Evolutionary conservation across 805 yeast species (phyloP), one percentile per base, ranked within the genome.

Genomic region (Sugiyamaella mastotermitis): DNA sequence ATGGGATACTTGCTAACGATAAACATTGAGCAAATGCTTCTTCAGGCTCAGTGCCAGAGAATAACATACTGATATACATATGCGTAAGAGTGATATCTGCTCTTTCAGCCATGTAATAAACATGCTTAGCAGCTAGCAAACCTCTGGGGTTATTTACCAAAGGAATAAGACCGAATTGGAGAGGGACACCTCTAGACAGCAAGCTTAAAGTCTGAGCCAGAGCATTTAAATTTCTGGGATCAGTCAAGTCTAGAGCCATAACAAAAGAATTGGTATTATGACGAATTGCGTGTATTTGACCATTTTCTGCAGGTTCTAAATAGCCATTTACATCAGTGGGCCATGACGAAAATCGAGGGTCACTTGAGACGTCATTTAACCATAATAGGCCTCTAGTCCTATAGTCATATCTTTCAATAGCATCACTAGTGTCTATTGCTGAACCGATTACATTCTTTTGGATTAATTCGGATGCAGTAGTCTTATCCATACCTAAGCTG

Each of bases 131-230:
- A 7, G 48, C 35, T 7, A 35, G 22, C 15, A 39, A 43, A 33
- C 56, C 54, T 14, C 48, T 49, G 10, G 31, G 46, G 14, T 50
- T 45, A 10, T 44, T 41, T 4, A 44, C 49, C 2, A 82, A 41
- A 0, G 97, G 95, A n/a, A 90, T 64, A 2, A 90, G 45, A 5
- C 97, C 98, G 36, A 90, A 53, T 57, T 88, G 81, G 47, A 87
- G 82, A 0, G 95, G 84, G 13, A 83, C 68, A 1, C 76, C 75
- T 30, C 74, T 70, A 9, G 69, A 46, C 4, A 57, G 37, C 16
- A 62, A 37, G 27, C 50, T 43, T 30, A 50, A 28, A 1, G 63
- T 38, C 23, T 50, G 54, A 8, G 42, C 65, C n/a, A 77, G 51
- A 2, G 77, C 62, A 18, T 68, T 65, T 2, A 80, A 50, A 23